Evolutionary conservation across 2,329 filamentous ascomycete species (phyloP), one percentile per base, ranked within the genome.

Genomic region (Sporothrix pseudoabietina): DNA sequence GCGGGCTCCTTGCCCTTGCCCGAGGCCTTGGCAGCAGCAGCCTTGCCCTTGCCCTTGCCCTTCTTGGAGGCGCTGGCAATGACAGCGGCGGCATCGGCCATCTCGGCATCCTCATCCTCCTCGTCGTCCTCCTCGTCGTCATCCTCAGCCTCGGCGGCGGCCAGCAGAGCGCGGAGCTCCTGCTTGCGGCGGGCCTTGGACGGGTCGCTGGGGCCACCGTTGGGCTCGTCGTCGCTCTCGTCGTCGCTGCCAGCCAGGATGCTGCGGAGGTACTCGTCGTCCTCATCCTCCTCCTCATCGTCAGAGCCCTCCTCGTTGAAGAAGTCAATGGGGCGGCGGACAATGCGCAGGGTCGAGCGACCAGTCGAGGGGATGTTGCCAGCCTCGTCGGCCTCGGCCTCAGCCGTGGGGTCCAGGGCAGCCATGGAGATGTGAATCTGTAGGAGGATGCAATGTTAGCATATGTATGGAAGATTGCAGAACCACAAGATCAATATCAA

Each of bases 361-460:
- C 91, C 88, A 75, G 90, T 83, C 73, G 84, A 82, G 78, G 88
- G 88, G 74, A 88, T 83, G 79, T 90, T 89, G 78, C 86, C 87
- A 71, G 88, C 87, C 73, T 87, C 86, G 77, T 91, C 90, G 74
- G 86, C 86, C 82, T 93, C 88, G 49, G 90, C 87, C 78, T 89
- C 87, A 78, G 92, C 92, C 79, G 89, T 94, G 74, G 96, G 96
- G 82, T 99, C 95, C 82, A 99, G 91, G 77, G 96, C 96, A 79
- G 97, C 96, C 96, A 99, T 99, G 79, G 94, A 98, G 80, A 99
- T 94, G 82, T 94, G 94, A 85, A 98, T 97, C 94, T 97, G 79
- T 9, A 10, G 2, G 0, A 2, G 16, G 54, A 5, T 16, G 22
- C 22, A 4, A 32, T 52, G 72, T 73, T 35, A 75, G 73, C 47